These are phyloP conservation scores for Aegilops tauschii DNA, from an alignment of 176 grass and related monocot genomes.

Conservation along the genomic window DNA sequence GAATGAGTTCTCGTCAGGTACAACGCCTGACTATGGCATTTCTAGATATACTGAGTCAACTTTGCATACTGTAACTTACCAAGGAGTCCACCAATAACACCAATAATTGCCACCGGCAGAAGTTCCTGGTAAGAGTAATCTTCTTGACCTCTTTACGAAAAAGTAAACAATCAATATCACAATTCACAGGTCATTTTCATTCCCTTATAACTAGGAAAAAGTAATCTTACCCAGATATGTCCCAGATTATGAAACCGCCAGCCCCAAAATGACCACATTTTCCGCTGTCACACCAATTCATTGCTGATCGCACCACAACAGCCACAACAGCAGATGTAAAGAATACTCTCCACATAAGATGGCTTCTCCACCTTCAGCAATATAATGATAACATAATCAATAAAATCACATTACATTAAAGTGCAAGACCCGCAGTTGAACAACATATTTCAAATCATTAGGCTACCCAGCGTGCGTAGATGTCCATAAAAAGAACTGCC, in stretches of 20 bases:
- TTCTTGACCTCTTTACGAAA: slow-evolving; percentile 90
- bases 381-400: slow-evolving; percentile 26
- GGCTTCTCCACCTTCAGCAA: slow-evolving; percentile 92
- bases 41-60: slow-evolving; percentile 17
- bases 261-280: slow-evolving; percentile 99
- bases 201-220: background rate
- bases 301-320: slow-evolving; percentile 87
- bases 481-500: slow-evolving; percentile 3
- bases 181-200: slow-evolving; percentile 36
- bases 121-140: slow-evolving; percentile 98
- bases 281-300: slow-evolving; percentile 95
- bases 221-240: slow-evolving; percentile 86
- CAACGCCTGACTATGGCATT: slow-evolving; percentile 20
- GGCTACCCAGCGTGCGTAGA: background rate
- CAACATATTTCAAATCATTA: background rate
- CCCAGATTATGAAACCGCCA: slow-evolving; percentile 99
- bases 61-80: slow-evolving; percentile 42
- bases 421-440: background rate
- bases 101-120: slow-evolving; percentile 94
- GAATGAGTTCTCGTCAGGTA: background rate
- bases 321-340: slow-evolving; percentile 99
- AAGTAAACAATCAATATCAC: slow-evolving; percentile 38
- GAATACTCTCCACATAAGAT: slow-evolving; percentile 99
- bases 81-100: slow-evolving; percentile 95
- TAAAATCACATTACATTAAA: background rate